A percentile compares a stretch with the other conserved stretches of the same genome.
These are phyloP conservation scores for Teunomyces stri DNA, from an alignment of 805 yeast genomes.

Conservation along the genomic window DNA sequence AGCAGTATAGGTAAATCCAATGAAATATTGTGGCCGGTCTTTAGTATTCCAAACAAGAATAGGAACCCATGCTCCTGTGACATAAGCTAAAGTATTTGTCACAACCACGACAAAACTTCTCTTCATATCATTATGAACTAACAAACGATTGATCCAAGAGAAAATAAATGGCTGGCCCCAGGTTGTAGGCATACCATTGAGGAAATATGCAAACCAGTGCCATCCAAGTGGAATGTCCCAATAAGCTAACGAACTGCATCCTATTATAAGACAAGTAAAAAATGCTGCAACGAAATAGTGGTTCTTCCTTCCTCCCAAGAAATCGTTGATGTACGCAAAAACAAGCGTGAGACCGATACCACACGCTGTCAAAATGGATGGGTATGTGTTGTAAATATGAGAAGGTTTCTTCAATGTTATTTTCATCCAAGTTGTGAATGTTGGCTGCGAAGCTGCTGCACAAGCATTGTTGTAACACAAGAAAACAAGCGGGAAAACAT, in stretches of 20 bases:
- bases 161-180: constrained; percentile 58
- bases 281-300: constrained; percentile 34
- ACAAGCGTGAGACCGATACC: constrained; percentile 37
- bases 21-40: constrained; percentile 28
- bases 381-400: constrained; percentile 30
- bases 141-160: constrained; percentile 52
- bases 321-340: constrained; percentile 33
- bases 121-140: constrained; percentile 44
- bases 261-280: constrained; percentile 40
- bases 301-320: constrained; percentile 31
- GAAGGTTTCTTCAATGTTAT: constrained; percentile 23
- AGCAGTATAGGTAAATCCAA: constrained; percentile 31
- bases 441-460: constrained; percentile 33
- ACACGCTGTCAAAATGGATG: constrained; percentile 27
- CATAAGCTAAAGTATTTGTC: constrained; percentile 40
- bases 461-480: constrained; percentile 36
- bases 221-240: constrained; percentile 51
- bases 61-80: constrained; percentile 39
- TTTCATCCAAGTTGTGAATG: constrained; percentile 39
- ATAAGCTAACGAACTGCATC: constrained; percentile 41
- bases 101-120: constrained; percentile 35
- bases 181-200: constrained; percentile 46
- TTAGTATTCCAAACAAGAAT: constrained; percentile 39
- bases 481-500: constrained; percentile 40
- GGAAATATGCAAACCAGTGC: constrained; percentile 50